These are phyloP conservation scores for Termitomyces heimii DNA, from an alignment of 768 basidiomycete genomes.

Conservation along the genomic window DNA sequence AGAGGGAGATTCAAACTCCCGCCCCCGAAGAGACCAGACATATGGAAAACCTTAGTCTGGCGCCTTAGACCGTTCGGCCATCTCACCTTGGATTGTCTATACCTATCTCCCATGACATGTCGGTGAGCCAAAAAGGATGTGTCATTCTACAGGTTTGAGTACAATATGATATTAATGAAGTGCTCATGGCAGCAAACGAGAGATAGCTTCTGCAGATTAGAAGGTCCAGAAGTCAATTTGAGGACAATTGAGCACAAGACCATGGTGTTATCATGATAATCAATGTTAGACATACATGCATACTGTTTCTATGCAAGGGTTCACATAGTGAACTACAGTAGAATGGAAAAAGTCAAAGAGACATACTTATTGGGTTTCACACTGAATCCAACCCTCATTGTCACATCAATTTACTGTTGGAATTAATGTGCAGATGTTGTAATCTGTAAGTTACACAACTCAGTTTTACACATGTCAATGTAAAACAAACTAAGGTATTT, in stretches of 20 bases:
- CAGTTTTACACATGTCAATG: too few relatives aligned
- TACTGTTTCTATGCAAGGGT: not conserved
- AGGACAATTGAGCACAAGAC: not conserved
- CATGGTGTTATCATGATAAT: not conserved
- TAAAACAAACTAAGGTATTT: too few relatives aligned
- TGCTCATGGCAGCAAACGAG: too few relatives aligned
- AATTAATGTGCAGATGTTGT: too few relatives aligned
- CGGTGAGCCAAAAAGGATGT: too few relatives aligned
- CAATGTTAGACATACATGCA: not conserved
- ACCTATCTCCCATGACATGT: too few relatives aligned
- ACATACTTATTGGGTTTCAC: not conserved
- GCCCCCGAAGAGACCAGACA: constrained; percentile 15
- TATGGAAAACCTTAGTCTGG: constrained; percentile 48
- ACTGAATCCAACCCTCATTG: too few relatives aligned
- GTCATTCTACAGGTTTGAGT: too few relatives aligned
- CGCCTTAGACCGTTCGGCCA: constrained; percentile 78
- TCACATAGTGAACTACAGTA: not conserved
- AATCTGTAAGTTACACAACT: too few relatives aligned
- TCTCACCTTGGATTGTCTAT: constrained; percentile 35
- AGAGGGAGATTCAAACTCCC: constrained; percentile 16
- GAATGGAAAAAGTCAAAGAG: not conserved
- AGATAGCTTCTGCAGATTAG: too few relatives aligned
- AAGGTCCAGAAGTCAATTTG: too few relatives aligned
- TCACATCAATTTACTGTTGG: not conserved
- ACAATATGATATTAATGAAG: too few relatives aligned